Evolutionary conservation across 164 flowering plant genomes (phyloP), one percentile per base, ranked within the genome.

Genomic region (Vitis cinerea): DNA sequence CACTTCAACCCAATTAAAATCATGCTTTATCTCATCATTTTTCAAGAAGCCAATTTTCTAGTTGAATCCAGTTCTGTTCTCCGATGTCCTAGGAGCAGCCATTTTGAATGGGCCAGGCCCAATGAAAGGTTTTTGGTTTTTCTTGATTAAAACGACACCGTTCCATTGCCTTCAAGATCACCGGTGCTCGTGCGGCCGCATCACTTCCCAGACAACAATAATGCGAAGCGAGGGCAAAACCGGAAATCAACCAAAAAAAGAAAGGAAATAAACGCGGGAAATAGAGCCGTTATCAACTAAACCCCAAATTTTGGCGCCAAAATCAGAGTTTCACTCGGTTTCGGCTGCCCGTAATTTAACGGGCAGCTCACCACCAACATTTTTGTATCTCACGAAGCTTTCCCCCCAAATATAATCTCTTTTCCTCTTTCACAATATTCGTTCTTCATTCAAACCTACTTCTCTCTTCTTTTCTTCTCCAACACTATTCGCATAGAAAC

Each of bases 261-360:
- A 37, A 37, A 37, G 44, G 12, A 7, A 1, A 30, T 6, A 2
- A 57, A 55, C 69, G 90, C 86, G 88, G 84, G 89, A 84, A 85
- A 68, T 55, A 79, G 85, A 84, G 88, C 88, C 89, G 89, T 85
- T 87, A 77, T 49, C 9, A 11, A 4, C 51, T 60, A 67, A 74
- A 72, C 4, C 50, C 54, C 62, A 11, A 75, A 58, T 64, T 52
- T 79, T 85, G 85, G 88, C 91, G 91, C 88, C 82, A 78, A 85
- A 81, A 70, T 11, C 55, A 1, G 50, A 27, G 9, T 11, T 59
- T 78, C 81, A 82, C 80, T 72, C 79, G 76, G 68, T 77, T 73
- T 71, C 59, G 15, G 74, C 86, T 87, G 87, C 87, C 93, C 93
- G 83, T 9, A 58, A 51, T 64, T 72, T 69, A 14, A 50, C 87